Evolutionary conservation across 176 grass and related monocot genomes (phyloP).

Genomic region (Phoenix roebelenii): DNA sequence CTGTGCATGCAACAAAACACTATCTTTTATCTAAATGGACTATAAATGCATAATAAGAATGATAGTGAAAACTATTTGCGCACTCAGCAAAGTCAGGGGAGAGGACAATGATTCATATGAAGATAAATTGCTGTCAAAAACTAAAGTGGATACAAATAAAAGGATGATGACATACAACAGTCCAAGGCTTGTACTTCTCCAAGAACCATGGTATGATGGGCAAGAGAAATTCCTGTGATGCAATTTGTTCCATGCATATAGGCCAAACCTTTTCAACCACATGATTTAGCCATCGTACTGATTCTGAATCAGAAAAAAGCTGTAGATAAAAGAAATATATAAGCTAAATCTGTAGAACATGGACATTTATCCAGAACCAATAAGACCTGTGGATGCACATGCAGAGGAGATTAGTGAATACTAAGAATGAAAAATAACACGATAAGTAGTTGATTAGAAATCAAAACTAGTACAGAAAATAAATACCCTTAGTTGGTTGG

Average conservation of each 20-base stretch:
- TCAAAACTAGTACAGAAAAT: not conserved
- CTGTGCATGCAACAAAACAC: conserved; percentile 26
- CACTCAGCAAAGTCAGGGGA: too few species aligned
- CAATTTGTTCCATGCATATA: conserved; percentile 88
- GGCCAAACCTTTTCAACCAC: conserved; percentile 85
- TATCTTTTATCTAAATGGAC: not conserved
- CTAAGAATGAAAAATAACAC: too few species aligned
- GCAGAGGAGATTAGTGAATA: conserved; percentile 3
- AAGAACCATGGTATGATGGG: conserved; percentile 97
- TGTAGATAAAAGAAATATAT: conserved; percentile 27
- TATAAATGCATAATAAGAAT: not conserved
- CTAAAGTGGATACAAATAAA: not conserved
- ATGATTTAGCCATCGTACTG: conserved; percentile 90
- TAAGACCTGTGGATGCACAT: too few species aligned
- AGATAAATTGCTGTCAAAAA: not conserved
- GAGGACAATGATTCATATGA: too few species aligned
- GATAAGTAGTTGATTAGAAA: conserved; percentile 2
- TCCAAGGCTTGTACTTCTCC: conserved; percentile 94
- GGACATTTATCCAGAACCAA: too few species aligned
- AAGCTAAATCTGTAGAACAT: conserved; percentile 13
- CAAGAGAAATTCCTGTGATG: conserved; percentile 70
- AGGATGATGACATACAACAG: conserved; percentile 45
- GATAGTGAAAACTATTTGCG: too few species aligned
- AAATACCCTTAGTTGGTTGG: conserved; percentile 62
- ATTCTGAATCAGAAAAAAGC: conserved; percentile 87